These are phyloP conservation scores for Entoloma clypeatum DNA, from an alignment of 1,284 basidiomycete genomes.

Conservation along the genomic window DNA sequence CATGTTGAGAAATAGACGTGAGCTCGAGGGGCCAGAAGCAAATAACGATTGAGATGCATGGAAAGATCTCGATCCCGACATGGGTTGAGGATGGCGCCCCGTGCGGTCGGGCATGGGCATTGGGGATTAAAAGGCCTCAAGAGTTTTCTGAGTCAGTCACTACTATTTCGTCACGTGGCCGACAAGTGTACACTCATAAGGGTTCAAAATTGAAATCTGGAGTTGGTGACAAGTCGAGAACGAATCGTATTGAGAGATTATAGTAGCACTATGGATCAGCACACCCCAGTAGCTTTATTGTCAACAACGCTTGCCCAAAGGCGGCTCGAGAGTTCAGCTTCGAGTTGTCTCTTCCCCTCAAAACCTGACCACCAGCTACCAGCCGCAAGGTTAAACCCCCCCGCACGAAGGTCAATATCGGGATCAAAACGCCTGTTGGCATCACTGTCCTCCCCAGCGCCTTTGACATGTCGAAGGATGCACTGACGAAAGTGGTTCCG, in stretches of 20 bases:
- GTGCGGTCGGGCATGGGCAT: constrained; percentile 18
- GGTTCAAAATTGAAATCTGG: too few relatives aligned
- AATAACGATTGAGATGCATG: constrained; percentile 45
- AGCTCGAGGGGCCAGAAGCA: constrained; percentile 45
- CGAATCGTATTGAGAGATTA: too few relatives aligned
- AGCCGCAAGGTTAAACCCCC: constrained; percentile 13
- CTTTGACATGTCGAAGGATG: constrained; percentile 17
- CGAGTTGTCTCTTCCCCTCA: constrained; percentile 12
- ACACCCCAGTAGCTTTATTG: too few relatives aligned
- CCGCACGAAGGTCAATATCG: constrained; percentile 11
- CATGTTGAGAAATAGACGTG: constrained; percentile 74
- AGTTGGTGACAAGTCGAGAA: too few relatives aligned
- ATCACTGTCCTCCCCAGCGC: constrained; percentile 9
- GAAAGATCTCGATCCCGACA: constrained; percentile 18
- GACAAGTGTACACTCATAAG: too few relatives aligned
- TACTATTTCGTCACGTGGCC: background rate
- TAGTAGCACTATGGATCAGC: too few relatives aligned
- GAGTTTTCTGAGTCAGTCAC: too few relatives aligned
- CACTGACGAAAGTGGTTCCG: constrained; percentile 19
- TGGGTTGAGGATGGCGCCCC: constrained; percentile 15
- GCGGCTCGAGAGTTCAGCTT: constrained; percentile 5
- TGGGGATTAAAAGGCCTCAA: constrained; percentile 1
- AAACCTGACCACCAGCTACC: constrained; percentile 17
- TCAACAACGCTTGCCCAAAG: too few relatives aligned
- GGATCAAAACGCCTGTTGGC: constrained; percentile 8